Evolutionary conservation across 352 stramenopile species (phyloP), one percentile per base, ranked within the genome.

Genomic region (Phytophthora tentaculata): DNA sequence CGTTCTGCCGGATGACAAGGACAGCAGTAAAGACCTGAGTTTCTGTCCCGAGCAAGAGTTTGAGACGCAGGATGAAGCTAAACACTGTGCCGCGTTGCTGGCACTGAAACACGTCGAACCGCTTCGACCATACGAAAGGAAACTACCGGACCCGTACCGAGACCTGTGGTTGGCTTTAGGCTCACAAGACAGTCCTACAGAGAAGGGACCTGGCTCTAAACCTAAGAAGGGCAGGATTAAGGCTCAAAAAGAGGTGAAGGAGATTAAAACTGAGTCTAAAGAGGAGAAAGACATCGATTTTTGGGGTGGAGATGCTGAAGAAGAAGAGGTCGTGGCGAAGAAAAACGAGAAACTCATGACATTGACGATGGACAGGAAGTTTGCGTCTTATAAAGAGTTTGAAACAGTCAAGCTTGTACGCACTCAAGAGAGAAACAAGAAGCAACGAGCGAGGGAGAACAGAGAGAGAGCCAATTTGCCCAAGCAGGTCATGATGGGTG

Each of bases 61-160:
- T 47, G 75, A 86, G 5, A 77, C 83, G 17, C 61, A 86, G 41
- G 88, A 96, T 54, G 92, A 98, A 51, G 96, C 97, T 23, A 97
- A 97, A 64, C 92, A 98, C 77, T 95, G 88, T 54, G 86, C 84
- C 5, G 95, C 95, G 17, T 78, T 99, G 39, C 76, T 99, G 32
- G 97, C 96, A 45, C 77, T 99, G 20, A 80, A 97, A 41, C 88
- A 98, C 67, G 64, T 99, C n/a, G 95, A 98, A 58, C 92, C 92
- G 5, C 83, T 84, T 13, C 81, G 97, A 0, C 97, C 97, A 1
- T 86, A 98, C 49, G 97, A 99, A 74, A 79, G 96, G 37, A 98
- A 98, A 60, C 80, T 99, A 13, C 97, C 97, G 6, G 97, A 99
- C 61, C 97, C 96, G 13, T 99, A 98, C 77, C 81, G 89, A 20